These are phyloP conservation scores for barley (Hordeum vulgare) DNA, from an alignment of 176 grass and related monocot species.

Conservation along the genomic window DNA sequence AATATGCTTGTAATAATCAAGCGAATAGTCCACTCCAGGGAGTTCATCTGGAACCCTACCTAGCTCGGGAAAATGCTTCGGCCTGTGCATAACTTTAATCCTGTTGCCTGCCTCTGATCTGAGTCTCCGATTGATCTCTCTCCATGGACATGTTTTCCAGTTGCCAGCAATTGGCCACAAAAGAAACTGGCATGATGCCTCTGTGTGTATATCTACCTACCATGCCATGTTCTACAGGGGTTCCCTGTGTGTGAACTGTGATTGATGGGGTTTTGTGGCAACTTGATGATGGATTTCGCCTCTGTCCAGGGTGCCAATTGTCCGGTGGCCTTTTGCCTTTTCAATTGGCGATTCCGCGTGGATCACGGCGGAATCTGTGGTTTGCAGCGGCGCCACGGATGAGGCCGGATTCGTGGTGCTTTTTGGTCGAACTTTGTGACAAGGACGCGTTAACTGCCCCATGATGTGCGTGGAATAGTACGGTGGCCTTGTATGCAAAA, in stretches of 20 bases:
- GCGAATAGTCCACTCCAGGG: conserved; percentile 3
- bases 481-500: not conserved
- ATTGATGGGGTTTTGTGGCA: conserved; percentile 3
- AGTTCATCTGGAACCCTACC: conserved; percentile 5
- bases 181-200: not conserved
- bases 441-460: conserved; percentile 5
- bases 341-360: not conserved
- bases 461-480: not conserved
- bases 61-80: not conserved
- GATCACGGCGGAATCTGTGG: not conserved
- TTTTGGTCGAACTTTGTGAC: conserved; percentile 16
- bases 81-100: conserved; percentile 13
- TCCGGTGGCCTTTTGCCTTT: not conserved
- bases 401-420: not conserved
- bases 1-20: conserved; percentile 35
- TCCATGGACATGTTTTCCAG: conserved; percentile 9
- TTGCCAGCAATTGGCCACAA: not conserved
- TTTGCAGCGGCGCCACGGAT: conserved; percentile 1
- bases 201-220: conserved; percentile 9
- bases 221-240: conserved; percentile 3
- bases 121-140: conserved; percentile 6
- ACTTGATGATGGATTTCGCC: conserved; percentile 23
- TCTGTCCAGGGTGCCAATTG: not conserved
- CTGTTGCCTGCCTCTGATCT: not conserved
- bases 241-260: not conserved